Base-by-base conservation (phyloP, 140 eudicot species). In the Senecio squalidus region DNA sequence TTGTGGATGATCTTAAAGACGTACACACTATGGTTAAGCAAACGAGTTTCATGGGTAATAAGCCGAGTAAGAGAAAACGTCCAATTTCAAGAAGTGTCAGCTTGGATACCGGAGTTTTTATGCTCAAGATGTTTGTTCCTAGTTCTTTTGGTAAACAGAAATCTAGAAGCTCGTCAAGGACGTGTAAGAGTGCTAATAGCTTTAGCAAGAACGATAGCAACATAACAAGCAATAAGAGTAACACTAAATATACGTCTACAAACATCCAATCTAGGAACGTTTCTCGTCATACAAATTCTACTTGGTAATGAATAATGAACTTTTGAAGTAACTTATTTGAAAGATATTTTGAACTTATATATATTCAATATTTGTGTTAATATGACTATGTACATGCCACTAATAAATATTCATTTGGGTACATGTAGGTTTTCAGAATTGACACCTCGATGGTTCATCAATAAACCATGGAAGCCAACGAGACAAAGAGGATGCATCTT, bases 91-190 rank as follows among this genome's bases (percentile, higher is more conserved):
- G 84, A 67, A 77, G 78, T 29, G 74, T 71, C 57, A 84, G 94
- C 78, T 74, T 84, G 78, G 84, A 84, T 58, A 78, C 78, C 40
- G 85, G 78, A 8, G 82, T 68, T 16, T 80, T 76, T 78, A 74
- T 80, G 38, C 71, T 84, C 36, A 84, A 80, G 67, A 77, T 80
- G 85, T 71, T 77, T 55, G 4, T 74, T 55, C 88, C 88, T 2
- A 9, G 48, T 28, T 71, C 74, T 20, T 36, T 78, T 11, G 34
- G 78, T 65, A 54, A 62, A 16, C 73, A 60, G 55, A 75, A 71
- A 44, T 67, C 65, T 4, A 55, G 8, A 55, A 79, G 76, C 39
- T 22, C 69, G 4, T 30, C 72, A 14, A 64, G 52, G 45, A 30
- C 58, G 24, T 58, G 18, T 20, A 38, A 63, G 31, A 26, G 8